Base-by-base conservation (phyloP, 2,329 filamentous ascomycete genomes). In the Apiospora arundinis region DNA sequence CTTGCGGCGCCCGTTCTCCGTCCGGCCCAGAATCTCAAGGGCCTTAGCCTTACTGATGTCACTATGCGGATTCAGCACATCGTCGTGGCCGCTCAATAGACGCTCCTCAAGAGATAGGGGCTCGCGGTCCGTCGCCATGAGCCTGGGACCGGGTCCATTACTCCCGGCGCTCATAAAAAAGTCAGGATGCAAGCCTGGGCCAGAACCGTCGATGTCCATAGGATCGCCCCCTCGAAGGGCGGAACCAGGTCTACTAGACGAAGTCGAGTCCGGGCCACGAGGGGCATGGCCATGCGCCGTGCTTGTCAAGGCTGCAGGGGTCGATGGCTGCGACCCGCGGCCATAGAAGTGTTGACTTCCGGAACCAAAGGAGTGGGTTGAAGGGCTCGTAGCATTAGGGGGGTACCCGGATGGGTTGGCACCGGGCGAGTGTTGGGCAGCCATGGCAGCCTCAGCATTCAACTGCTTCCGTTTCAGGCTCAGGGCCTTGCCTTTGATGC, bases 401-500 rank as follows among this genome's bases (percentile, higher is more conserved):
- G 45, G 45, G 21, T 49, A 40, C 23, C 48, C 45, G 21, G 45
- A 16, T 18, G 67, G 28, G 32, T 69, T 69, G 67, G 67, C 28
- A 28, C 66, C 66, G 18, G 44, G 42, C 11, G 66, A 68, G 5
- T n/a, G 25, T n/a, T 68, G 66, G 0, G 79, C 83, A 0, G 82
- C 82, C 0, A 85, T 84, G 0, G 86, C 86, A 0, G 86, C 86
- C 70, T 89, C 87, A 2, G 87, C 87, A 69, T 88, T 88, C 67
- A 90, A 84, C 4, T 91, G 90, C 80, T 95, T 95, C 37, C 93
- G 90, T 74, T 93, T 93, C 7, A 91, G 82, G 73, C 89, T 91
- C 73, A 92, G 91, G 0, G 92, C 91, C 80, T 97, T 97, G 4
- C 93, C 90, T 74, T 93, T 92, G 73, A 95, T 89, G 75, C 93